These are phyloP conservation scores for Cytidiella melzeri DNA, from an alignment of 768 basidiomycete genomes.

Conservation along the genomic window DNA sequence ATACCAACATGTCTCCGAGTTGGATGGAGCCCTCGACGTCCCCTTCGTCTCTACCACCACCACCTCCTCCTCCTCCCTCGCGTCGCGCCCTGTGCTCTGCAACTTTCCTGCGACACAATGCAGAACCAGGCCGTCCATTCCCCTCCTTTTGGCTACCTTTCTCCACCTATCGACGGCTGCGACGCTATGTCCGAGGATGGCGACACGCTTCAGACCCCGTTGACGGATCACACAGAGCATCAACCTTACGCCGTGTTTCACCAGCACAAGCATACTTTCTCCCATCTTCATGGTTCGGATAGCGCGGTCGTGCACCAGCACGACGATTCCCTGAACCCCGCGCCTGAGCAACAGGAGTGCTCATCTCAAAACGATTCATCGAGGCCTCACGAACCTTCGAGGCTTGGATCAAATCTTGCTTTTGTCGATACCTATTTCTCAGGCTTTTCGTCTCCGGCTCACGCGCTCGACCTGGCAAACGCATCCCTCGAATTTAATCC, in stretches of 20 bases:
- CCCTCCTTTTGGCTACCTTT: conserved; percentile 23
- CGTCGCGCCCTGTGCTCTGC: not conserved
- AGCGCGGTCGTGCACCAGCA: not conserved
- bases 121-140: conserved; percentile 4
- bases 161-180: conserved; percentile 28
- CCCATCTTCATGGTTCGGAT: conserved; percentile 3
- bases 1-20: not conserved
- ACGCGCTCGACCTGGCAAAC: conserved; percentile 19
- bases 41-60: not conserved
- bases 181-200: conserved; percentile 35
- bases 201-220: conserved; percentile 36
- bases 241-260: conserved; percentile 19
- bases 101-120: not conserved
- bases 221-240: conserved; percentile 27
- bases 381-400: conserved; percentile 11
- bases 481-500: conserved; percentile 21
- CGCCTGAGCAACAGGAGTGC: not conserved
- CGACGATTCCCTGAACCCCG: conserved; percentile 3
- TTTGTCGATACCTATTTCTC: conserved; percentile 10
- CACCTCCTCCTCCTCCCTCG: not conserved
- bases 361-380: conserved; percentile 6
- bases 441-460: conserved; percentile 12
- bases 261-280: conserved; percentile 17
- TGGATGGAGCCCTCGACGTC: not conserved
- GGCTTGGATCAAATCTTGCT: conserved; percentile 3